Base-by-base conservation (phyloP, 352 stramenopile species). In the Aphanomyces astaci region DNA sequence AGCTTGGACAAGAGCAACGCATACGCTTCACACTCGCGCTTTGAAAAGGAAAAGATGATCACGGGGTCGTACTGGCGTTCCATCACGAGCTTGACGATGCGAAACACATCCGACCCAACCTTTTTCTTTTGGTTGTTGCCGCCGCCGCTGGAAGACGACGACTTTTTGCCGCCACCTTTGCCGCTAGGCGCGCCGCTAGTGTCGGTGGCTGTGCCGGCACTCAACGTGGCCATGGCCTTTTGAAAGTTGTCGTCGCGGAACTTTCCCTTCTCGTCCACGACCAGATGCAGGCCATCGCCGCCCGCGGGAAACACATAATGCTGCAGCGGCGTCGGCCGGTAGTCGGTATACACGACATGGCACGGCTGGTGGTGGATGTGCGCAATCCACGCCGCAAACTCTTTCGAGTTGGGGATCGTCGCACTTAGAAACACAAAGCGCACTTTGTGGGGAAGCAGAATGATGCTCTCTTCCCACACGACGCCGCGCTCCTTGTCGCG, bases 321-420 rank as follows among this genome's bases (percentile, higher is more conserved):
- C 84, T 99, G 96, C 66, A 99, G 75, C 4, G 98, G 98, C 32
- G 94, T 97, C 2, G 98, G 98, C 73, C 96, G 94, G 84, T 99
- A 99, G 76, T 99, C 96, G 45, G 98, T 99, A 83, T 99, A 99
- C n/a, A 99, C 95, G n/a, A 99, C 98, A 82, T 99, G 97, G 81
- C 96, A 99, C 33, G 96, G 95, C 78, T 99, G 97, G 76, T 99
- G 96, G 78, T 99, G 96, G 73, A 98, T 98, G 76, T 98, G 94
- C 55, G 88, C 95, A 73, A 99, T 99, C 98, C 98, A 99, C 70
- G 85, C 82, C 0, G 92, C 91, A 80, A 98, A 98, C 71, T 98
- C 89, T 69, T 93, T 90, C 3, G 95, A 96, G 87, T 99, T 99
- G 0, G 97, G 97, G 70, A 99, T 99, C 9, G 97, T 99, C 3